These are phyloP conservation scores for Mycena leptocephala DNA, from an alignment of 768 basidiomycete species.

Conservation along the genomic window DNA sequence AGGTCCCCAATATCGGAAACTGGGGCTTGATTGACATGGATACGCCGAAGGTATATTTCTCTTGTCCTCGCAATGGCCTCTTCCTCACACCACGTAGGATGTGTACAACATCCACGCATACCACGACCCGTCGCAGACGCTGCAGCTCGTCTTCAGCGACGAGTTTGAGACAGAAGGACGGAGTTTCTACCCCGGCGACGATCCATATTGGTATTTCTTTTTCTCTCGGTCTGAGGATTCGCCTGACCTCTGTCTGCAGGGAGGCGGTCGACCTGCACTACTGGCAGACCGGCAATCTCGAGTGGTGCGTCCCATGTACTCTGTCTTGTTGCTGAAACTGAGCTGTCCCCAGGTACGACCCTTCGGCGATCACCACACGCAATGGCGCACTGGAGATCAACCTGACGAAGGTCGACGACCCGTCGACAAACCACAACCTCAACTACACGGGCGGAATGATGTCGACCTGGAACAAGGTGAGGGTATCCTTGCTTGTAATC, in stretches of 20 bases:
- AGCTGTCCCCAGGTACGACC: slow-evolving; percentile 71
- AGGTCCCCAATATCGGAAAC: slow-evolving; percentile 49
- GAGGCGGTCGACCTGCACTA: slow-evolving; percentile 77
- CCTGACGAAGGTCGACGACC: slow-evolving; percentile 67
- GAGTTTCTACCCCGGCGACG: slow-evolving; percentile 79
- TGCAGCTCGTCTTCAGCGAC: slow-evolving; percentile 81
- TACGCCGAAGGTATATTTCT: background rate
- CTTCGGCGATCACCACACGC: slow-evolving; percentile 75
- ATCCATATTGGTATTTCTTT: slow-evolving; percentile 65
- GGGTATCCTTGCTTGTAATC: background rate
- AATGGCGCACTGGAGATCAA: slow-evolving; percentile 82
- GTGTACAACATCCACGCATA: slow-evolving; percentile 59
- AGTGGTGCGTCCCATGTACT: slow-evolving; percentile 46
- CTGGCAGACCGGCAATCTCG: slow-evolving; percentile 64
- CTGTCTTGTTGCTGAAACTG: background rate
- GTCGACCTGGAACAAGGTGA: slow-evolving; percentile 61
- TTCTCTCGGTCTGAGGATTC: background rate
- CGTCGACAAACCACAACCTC: slow-evolving; percentile 72
- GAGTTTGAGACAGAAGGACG: slow-evolving; percentile 86
- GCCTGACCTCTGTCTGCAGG: slow-evolving; percentile 25
- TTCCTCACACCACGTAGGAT: slow-evolving; percentile 37
- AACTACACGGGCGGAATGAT: slow-evolving; percentile 63
- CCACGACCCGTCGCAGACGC: slow-evolving; percentile 50
- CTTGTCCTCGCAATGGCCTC: background rate
- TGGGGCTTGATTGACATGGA: slow-evolving; percentile 59